Percentiles rank a stretch among this genome's conserved stretches.
phyloP scores from a whole-genome alignment of 1,284 basidiomycete genomes.

The Trametes hirsuta region DNA sequence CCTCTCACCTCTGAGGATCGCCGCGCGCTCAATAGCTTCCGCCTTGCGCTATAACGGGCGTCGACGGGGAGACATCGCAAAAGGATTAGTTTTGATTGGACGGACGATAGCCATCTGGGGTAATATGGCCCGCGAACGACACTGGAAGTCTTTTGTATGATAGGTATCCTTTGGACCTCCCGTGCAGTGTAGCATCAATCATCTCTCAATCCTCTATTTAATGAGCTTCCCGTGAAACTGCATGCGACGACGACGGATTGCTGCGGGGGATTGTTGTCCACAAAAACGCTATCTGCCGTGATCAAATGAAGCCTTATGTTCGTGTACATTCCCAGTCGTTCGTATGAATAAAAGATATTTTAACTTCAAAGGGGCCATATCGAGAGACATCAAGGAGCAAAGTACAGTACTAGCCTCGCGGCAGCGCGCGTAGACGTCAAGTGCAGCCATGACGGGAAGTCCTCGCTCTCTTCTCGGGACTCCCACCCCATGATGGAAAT shows the following conservation, averaged over 20 bases:
- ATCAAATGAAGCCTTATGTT: no score
- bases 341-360: no score
- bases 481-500: slow-evolving; percentile 22
- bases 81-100: not conserved
- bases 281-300: no score
- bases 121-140: not conserved
- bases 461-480: slow-evolving; percentile 27
- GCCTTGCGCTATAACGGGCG: slow-evolving; percentile 31
- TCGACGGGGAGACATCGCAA: not conserved
- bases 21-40: slow-evolving; percentile 38
- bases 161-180: not conserved
- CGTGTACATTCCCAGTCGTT: no score
- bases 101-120: slow-evolving; percentile 5
- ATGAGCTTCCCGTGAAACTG: not conserved
- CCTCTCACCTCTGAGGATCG: slow-evolving; percentile 38
- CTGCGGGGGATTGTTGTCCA: no score
- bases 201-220: not conserved
- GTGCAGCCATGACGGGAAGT: slow-evolving; percentile 11
- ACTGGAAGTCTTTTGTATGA: slow-evolving; percentile 15
- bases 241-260: not conserved
- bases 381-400: not conserved
- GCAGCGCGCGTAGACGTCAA: not conserved
- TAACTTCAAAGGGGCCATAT: no score
- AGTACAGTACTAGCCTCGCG: not conserved
- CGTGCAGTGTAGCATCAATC: slow-evolving; percentile 5